Evolutionary conservation across 352 stramenopile species (phyloP).

Genomic region (Phytophthora palmivora): DNA sequence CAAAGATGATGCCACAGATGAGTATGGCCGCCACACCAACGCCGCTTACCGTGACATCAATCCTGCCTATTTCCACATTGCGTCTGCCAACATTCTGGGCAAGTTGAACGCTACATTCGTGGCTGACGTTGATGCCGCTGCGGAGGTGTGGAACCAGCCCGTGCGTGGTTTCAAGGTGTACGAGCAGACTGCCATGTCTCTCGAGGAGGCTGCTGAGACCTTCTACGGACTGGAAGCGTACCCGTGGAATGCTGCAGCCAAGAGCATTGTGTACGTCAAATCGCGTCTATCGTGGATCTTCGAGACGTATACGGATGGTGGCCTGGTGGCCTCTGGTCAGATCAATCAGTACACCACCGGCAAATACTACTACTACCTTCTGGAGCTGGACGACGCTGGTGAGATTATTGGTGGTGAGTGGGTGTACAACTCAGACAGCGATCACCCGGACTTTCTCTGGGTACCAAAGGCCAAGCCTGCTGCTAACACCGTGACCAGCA

Average conservation of each 20-base stretch:
- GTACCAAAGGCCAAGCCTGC: conserved; percentile 31
- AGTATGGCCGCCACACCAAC: conserved; percentile 54
- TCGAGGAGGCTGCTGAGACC: conserved; percentile 40
- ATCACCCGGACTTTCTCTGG: conserved; percentile 56
- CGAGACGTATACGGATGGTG: conserved; percentile 44
- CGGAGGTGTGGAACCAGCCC: conserved; percentile 69
- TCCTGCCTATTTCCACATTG: conserved; percentile 56
- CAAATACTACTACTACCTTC: conserved; percentile 47
- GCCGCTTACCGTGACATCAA: conserved; percentile 50
- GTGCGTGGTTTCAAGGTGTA: conserved; percentile 56
- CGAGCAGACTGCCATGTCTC: conserved; percentile 37
- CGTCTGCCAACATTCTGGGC: conserved; percentile 49
- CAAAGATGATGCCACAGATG: conserved; percentile 26
- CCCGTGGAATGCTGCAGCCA: conserved; percentile 52
- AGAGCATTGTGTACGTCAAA: conserved; percentile 50
- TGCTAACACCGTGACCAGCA: conserved; percentile 26
- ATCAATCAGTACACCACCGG: conserved; percentile 32
- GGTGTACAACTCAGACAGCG: conserved; percentile 36
- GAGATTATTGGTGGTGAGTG: conserved; percentile 51
- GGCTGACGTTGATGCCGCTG: conserved; percentile 38
- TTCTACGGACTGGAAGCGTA: conserved; percentile 49
- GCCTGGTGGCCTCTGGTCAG: conserved; percentile 28
- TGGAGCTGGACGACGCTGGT: conserved; percentile 41
- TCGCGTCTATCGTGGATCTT: conserved; percentile 52
- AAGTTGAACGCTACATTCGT: conserved; percentile 51